These are phyloP conservation scores for Aspergillus tamarii DNA, from an alignment of 2,329 filamentous ascomycete species.

Conservation along the genomic window DNA sequence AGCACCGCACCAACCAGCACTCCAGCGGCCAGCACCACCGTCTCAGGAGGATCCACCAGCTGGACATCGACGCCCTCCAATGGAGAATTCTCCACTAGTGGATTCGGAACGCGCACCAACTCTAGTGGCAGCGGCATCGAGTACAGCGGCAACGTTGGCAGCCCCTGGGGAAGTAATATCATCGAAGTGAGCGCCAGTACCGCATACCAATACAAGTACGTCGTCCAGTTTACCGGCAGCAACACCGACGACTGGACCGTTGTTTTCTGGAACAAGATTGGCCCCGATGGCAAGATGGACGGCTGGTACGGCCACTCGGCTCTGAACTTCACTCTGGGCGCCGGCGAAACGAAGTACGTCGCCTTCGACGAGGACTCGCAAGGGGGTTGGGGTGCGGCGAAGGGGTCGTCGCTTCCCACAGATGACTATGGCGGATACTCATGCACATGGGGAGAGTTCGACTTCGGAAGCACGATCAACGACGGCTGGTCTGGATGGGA, in stretches of 20 bases:
- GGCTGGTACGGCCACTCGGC: conserved; percentile 43
- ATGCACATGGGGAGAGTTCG: conserved; percentile 45
- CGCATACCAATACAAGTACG: conserved; percentile 41
- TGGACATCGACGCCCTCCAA: conserved; percentile 30
- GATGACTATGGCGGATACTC: conserved; percentile 37
- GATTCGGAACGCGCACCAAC: conserved; percentile 38
- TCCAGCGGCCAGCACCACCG: conserved; percentile 6
- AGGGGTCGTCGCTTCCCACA: conserved; percentile 30
- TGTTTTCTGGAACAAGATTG: conserved; percentile 46
- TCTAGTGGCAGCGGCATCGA: conserved; percentile 23
- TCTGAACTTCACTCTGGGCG: conserved; percentile 33
- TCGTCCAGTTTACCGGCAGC: conserved; percentile 35
- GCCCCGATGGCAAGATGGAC: conserved; percentile 35
- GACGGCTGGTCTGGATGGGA: conserved; percentile 43
- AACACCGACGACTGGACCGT: conserved; percentile 38
- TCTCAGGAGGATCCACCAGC: conserved; percentile 12
- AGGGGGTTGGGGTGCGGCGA: conserved; percentile 40
- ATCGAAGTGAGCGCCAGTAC: conserved; percentile 36
- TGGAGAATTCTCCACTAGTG: conserved; percentile 23
- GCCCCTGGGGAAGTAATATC: conserved; percentile 46
- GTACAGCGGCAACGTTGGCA: conserved; percentile 42
- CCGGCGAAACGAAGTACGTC: conserved; percentile 38
- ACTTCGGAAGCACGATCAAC: conserved; percentile 39
- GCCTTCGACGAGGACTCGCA: conserved; percentile 44
- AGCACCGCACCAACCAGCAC: conserved; percentile 9